Base-by-base conservation (phyloP, 495 filamentous ascomycete species). In the Lasiosphaeriaceae sp. region DNA sequence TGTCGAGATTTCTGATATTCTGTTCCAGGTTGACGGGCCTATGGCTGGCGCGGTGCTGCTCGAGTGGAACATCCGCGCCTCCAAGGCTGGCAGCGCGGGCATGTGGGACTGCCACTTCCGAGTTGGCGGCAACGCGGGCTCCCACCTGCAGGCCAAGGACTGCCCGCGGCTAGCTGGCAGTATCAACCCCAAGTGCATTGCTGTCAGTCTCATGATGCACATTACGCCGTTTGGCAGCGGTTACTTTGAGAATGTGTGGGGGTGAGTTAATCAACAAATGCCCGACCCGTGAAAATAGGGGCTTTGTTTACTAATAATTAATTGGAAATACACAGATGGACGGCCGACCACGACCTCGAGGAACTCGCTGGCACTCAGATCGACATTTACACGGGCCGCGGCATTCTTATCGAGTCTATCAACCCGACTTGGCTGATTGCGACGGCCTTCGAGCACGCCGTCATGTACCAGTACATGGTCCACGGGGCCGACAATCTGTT, bases 191-290 rank as follows among this genome's bases (percentile, higher is more conserved):
- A 59, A 52, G 2, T 86, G 83, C 65, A 77, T 73, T 58, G 80
- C 78, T 2, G 82, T 84, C 2, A 83, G 83, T 68, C 70, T 88
- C 67, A 70, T 91, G 34, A 69, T 96, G 16, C 89, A 93, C 64
- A 70, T 95, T 20, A 91, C 90, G 2, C 64, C 78, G 29, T 73
- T 81, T 14, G 86, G 80, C 1, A 83, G 80, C 23, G 80, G 84
- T 4, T 94, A 95, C 67, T 68, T 94, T 26, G 90, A 95, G 71
- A 96, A 96, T 68, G 80, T 81, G 47, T 96, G 91, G 92, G 85
- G 86, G 66, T n/a, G n/a, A n/a, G n/a, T n/a, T n/a, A n/a, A n/a
- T n/a, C n/a, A n/a, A n/a, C n/a, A n/a, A n/a, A n/a, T n/a, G n/a
- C n/a, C n/a, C n/a, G n/a, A n/a, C n/a, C n/a, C n/a, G n/a, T n/a